Base-by-base conservation (phyloP, 169 alveolate genomes). In the Plasmodium coatneyi region DNA sequence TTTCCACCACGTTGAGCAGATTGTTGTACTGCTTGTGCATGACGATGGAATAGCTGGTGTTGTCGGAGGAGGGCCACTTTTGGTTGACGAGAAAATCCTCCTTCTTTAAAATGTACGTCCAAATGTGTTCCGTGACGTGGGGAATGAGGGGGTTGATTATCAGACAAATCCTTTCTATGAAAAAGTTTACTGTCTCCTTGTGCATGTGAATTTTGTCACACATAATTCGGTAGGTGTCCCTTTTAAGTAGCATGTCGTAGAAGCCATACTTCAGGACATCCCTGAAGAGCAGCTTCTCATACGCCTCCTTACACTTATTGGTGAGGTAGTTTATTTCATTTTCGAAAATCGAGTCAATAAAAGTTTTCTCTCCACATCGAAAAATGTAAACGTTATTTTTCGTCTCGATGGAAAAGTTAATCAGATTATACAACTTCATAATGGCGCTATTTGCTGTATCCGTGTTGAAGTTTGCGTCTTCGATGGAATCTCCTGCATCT, bases 401-500 rank as follows among this genome's bases (percentile, higher is more conserved):
- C 76, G 96, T 96, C 28, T 95, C 89, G 41, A 95, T 96, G 34
- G 95, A 95, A 30, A 96, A 92, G 54, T 92, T 96, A 19, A 97
- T 82, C 36, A 97, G 49, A 56, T 94, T 84, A 66, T 96, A 95
- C 32, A 97, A 92, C 84, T 97, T 97, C 96, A 97, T 94, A n/a
- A 97, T 91, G 36, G 98, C 98, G 28, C 98, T 92, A 54, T 96
- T 97, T 0, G 98, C 98, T 5, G 97, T 95, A 30, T 96, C 98
- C 71, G 97, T 96, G 34, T 97, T 96, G 80, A 98, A 98, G 94
- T 98, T 99, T 30, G 99, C 99, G 95, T 99, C 99, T 91, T 98
- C 99, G 25, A 98, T 92, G 5, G 98, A 93, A 83, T 98, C 99
- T 0, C 99, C 99, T 71, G 99, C 99, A 95, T 99, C 99, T 49